Evolutionary conservation across 306 rosid genomes (phyloP).

Genomic region (Prunus dulcis): DNA sequence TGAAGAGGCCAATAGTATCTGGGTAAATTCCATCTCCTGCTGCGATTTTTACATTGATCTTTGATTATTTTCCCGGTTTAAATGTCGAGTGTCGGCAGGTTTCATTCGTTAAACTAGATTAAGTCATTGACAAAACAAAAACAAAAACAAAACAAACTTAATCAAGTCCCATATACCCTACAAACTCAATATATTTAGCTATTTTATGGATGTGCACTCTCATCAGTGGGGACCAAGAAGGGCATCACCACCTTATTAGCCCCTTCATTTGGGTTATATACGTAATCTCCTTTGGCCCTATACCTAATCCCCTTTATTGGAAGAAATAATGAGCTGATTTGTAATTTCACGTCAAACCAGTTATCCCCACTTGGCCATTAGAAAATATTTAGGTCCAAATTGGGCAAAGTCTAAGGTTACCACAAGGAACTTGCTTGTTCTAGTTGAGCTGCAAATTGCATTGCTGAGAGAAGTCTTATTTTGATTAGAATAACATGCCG

Average conservation of each 20-base stretch:
- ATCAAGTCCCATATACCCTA: not conserved
- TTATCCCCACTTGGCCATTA: not conserved
- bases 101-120: not conserved
- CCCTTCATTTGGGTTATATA: constrained; percentile 1
- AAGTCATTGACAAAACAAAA: not conserved
- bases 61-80: not conserved
- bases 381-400: not conserved
- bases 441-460: constrained; percentile 1
- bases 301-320: not conserved
- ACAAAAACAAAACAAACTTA: not conserved
- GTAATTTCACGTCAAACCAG: not conserved
- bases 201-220: not conserved
- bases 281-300: not conserved
- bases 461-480: not conserved
- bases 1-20: not conserved
- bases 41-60: not conserved
- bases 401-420: not conserved
- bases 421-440: not conserved
- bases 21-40: too few species aligned
- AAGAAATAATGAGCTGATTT: not conserved
- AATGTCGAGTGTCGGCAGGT: not conserved
- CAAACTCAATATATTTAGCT: not conserved
- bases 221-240: constrained; percentile 8
- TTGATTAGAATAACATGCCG: not conserved
- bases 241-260: constrained; percentile 17